Evolutionary conservation across 108 stramenopile genomes (phyloP), one percentile per base, ranked within the genome.

Genomic region (Nitzschia sp.): DNA sequence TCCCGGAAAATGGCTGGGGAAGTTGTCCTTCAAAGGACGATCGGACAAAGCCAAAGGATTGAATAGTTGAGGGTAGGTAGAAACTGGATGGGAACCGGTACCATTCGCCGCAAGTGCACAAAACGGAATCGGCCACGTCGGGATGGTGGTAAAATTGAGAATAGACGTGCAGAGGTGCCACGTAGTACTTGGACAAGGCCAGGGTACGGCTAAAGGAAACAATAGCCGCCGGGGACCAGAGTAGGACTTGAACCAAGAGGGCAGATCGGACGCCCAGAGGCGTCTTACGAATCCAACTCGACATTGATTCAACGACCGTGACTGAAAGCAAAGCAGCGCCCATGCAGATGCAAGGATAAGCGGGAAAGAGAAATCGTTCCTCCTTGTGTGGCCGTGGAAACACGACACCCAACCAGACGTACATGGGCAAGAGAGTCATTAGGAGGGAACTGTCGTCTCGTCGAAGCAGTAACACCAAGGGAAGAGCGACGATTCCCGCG

Each of bases 61-160:
- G 65, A 30, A 49, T 54, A 38, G 72, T 81, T 19, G 54, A 46
- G 15, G 96, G 95, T 8, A 98, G 79, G 62, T 86, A 96, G 73
- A 95, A 98, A 29, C 81, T 85, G 24, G 95, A 89, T 4, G 97
- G 95, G 76, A 94, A 98, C 26, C 94, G 74, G 77, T 99, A 91
- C 99, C 99, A 99, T 83, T 99, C 99, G 30, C 91, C 95, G 32
- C 94, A 96, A 13, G 88, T 85, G 71, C 99, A 99, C 35, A 97
- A 81, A 32, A 77, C 30, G 15, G 35, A 21, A 56, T 61, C 72
- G 8, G 21, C 18, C 18, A 66, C 35, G 27, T 71, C 28, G 51
- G 54, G 19, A 57, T 38, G 61, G 61, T 56, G 31, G 28, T 58
- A 36, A 33, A 38, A 45, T 55, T 81, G 54, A 13, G 84, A 66